These are phyloP conservation scores for Hypomyces perniciosus DNA, from an alignment of 2,329 filamentous ascomycete species.

Conservation along the genomic window DNA sequence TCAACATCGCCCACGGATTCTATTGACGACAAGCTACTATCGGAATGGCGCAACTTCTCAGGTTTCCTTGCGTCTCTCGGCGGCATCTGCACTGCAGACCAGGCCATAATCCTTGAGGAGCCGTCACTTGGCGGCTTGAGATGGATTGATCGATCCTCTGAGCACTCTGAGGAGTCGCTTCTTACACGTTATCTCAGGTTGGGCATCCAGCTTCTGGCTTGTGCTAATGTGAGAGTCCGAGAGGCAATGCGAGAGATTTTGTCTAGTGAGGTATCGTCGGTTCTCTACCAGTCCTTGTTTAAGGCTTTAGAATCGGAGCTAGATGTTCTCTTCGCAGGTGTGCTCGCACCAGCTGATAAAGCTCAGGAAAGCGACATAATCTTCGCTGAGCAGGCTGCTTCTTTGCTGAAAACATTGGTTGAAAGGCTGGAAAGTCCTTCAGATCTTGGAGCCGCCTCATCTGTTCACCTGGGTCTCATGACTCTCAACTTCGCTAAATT, in stretches of 20 bases:
- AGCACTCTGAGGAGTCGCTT: constrained; percentile 55
- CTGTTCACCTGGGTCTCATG: constrained; percentile 57
- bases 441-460: constrained; percentile 56
- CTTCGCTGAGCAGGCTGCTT: constrained; percentile 62
- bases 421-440: constrained; percentile 58
- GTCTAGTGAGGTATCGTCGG: constrained; percentile 57
- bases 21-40: constrained; percentile 50
- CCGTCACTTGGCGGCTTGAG: constrained; percentile 48
- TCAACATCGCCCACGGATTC: constrained; percentile 45
- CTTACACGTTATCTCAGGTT: constrained; percentile 55
- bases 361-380: constrained; percentile 55
- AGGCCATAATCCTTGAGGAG: constrained; percentile 52
- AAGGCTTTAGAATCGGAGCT: constrained; percentile 60
- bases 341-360: constrained; percentile 44
- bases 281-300: constrained; percentile 57
- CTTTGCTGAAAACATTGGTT: constrained; percentile 56
- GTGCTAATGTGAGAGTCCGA: constrained; percentile 56
- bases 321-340: constrained; percentile 55
- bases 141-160: constrained; percentile 60
- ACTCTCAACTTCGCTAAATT: constrained; percentile 64
- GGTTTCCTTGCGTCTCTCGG: constrained; percentile 63
- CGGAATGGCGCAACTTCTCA: constrained; percentile 64
- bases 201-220: constrained; percentile 60
- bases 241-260: constrained; percentile 63
- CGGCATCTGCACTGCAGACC: constrained; percentile 58